A percentile compares a stretch with the other conserved stretches of the same genome.
Evolutionary conservation across 768 basidiomycete genomes (phyloP).

Genomic region (Ramaria rubella): DNA sequence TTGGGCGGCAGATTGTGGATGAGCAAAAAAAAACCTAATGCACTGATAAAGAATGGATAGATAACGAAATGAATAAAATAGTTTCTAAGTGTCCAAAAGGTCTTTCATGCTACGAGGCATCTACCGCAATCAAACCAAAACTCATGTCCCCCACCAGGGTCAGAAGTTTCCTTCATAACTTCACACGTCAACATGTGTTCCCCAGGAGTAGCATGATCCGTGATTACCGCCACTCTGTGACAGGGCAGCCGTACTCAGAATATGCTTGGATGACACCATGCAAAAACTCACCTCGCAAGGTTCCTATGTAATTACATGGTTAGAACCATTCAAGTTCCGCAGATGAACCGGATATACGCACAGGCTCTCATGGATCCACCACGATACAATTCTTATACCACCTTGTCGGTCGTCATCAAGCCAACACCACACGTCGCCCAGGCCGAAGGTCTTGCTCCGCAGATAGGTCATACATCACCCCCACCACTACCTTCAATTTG

Average conservation of each 20-base stretch:
- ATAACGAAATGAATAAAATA: too few relatives aligned
- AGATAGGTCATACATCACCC: constrained; percentile 11
- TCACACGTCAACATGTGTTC: constrained; percentile 7
- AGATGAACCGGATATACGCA: neutral
- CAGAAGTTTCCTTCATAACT: constrained; percentile 1
- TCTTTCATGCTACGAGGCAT: constrained; percentile 4
- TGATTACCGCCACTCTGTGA: neutral
- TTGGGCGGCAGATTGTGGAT: too few relatives aligned
- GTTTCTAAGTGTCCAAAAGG: too few relatives aligned
- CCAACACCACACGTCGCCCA: constrained; percentile 12
- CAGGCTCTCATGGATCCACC: constrained; percentile 3
- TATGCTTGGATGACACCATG: too few relatives aligned
- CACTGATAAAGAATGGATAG: too few relatives aligned
- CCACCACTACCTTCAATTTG: constrained; percentile 9
- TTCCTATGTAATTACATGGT: neutral
- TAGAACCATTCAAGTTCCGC: too few relatives aligned
- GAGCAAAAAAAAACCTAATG: too few relatives aligned
- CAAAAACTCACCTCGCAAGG: neutral
- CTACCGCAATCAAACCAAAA: constrained; percentile 8
- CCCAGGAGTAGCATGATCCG: neutral
- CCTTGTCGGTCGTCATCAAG: constrained; percentile 5
- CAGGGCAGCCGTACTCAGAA: too few relatives aligned
- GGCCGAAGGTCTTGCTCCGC: constrained; percentile 7
- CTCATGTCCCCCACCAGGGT: constrained; percentile 8
- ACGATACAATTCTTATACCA: neutral